Conservation (phyloP, 148 eudicot genomes). For the Euryodendron excelsum region DNA sequence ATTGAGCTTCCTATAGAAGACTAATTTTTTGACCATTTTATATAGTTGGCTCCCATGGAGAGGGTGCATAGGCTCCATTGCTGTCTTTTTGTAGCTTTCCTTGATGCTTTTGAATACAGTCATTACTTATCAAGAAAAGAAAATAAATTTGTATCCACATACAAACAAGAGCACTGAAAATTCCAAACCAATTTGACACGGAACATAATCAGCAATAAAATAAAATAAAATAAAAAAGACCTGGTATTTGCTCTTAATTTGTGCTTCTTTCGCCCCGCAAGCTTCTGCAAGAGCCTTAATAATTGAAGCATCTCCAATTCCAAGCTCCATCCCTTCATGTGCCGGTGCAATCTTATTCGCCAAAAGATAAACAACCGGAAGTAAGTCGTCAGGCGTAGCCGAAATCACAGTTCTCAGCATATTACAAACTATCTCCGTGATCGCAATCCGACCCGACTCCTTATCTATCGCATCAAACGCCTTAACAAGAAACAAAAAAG, state of each 20-base stretch:
- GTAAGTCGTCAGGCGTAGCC: constrained; percentile 68
- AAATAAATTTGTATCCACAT: too few relatives aligned
- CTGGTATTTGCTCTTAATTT: constrained; percentile 60
- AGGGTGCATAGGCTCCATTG: too few relatives aligned
- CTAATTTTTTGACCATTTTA: too few relatives aligned
- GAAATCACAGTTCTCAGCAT: constrained; percentile 78
- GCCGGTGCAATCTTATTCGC: constrained; percentile 84
- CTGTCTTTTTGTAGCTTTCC: too few relatives aligned
- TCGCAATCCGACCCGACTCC: constrained; percentile 76
- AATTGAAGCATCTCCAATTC: constrained; percentile 82
- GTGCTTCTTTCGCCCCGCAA: constrained; percentile 63
- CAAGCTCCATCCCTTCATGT: constrained; percentile 90
- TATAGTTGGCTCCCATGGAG: too few relatives aligned
- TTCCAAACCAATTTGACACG: too few relatives aligned
- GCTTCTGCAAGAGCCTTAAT: constrained; percentile 88
- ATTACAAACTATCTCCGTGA: constrained; percentile 86
- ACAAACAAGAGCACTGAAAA: too few relatives aligned
- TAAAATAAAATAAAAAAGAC: constrained; percentile 29
- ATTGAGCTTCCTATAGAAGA: too few relatives aligned
- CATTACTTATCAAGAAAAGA: too few relatives aligned
- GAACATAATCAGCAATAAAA: too few relatives aligned
- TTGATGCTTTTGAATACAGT: too few relatives aligned
- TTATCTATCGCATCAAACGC: constrained; percentile 66
- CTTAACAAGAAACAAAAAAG: constrained; percentile 72
- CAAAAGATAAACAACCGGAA: constrained; percentile 67